Evolutionary conservation across 331 rosid genomes (phyloP).

Genomic region (Cucumis variabilis): DNA sequence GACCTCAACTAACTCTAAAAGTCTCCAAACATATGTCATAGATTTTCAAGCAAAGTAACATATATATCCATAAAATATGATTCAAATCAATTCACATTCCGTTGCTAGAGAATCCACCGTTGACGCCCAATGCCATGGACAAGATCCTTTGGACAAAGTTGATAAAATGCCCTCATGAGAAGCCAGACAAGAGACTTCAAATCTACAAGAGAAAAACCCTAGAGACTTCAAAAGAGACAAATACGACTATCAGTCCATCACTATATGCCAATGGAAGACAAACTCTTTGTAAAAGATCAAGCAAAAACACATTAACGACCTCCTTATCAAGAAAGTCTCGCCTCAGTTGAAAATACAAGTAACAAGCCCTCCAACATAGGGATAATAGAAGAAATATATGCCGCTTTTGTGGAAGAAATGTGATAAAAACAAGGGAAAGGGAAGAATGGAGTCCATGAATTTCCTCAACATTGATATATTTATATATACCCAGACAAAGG

Average conservation of each 20-base stretch:
- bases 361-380: not conserved
- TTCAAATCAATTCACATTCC: not conserved
- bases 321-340: not conserved
- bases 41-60: not conserved
- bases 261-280: not conserved
- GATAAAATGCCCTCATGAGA: not conserved
- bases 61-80: constrained; percentile 1
- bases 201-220: not conserved
- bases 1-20: constrained; percentile 6
- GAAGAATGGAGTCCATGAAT: not conserved
- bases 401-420: not conserved
- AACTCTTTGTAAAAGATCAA: not conserved
- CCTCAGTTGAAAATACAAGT: not conserved
- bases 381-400: too few relatives aligned
- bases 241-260: not conserved
- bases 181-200: not conserved
- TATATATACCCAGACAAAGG: too few relatives aligned
- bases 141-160: not conserved
- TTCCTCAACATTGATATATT: too few relatives aligned
- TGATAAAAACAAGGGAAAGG: not conserved
- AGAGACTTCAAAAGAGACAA: not conserved
- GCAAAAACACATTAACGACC: not conserved
- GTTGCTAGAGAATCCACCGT: not conserved
- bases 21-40: not conserved
- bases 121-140: not conserved